Conservation (phyloP, 1,284 basidiomycete genomes). For the Moniliella sp. region DNA sequence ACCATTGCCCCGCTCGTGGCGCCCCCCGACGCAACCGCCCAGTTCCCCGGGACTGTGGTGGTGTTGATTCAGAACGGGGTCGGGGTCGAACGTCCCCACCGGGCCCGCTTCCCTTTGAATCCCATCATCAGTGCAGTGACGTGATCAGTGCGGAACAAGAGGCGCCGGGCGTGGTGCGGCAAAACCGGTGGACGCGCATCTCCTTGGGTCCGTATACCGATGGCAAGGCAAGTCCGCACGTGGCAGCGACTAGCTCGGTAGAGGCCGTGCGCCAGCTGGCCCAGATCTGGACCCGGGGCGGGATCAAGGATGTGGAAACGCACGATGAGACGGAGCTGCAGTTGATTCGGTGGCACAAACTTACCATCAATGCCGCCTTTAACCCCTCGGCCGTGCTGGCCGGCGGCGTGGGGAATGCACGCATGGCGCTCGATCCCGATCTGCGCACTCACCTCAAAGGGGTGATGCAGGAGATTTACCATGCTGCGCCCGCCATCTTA, state of each 20-base stretch:
- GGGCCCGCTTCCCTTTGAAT: conserved; percentile 26
- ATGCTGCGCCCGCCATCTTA: conserved; percentile 32
- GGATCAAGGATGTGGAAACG: conserved; percentile 36
- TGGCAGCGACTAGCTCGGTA: conserved; percentile 2
- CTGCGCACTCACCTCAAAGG: conserved; percentile 32
- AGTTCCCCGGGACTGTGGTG: conserved; percentile 13
- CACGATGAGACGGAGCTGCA: conserved; percentile 34
- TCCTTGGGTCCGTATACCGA: conserved; percentile 35
- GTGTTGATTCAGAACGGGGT: conserved; percentile 38
- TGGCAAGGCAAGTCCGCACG: conserved; percentile 4
- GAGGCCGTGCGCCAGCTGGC: conserved; percentile 14
- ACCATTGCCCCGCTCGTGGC: conserved; percentile 28
- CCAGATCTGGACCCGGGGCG: conserved; percentile 25
- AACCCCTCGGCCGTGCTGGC: conserved; percentile 37
- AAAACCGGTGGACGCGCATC: conserved; percentile 38
- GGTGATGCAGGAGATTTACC: conserved; percentile 36
- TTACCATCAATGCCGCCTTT: conserved; percentile 36
- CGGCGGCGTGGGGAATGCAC: conserved; percentile 33
- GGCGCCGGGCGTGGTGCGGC: conserved; percentile 30
- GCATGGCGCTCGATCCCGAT: conserved; percentile 34
- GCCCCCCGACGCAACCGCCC: background rate
- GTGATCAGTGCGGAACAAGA: conserved; percentile 36
- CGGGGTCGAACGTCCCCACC: conserved; percentile 36
- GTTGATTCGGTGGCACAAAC: conserved; percentile 38
- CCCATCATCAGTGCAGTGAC: conserved; percentile 36